Percentiles rank a stretch among this genome's conserved stretches.
These are phyloP conservation scores for Euphorbia schlechtendalii DNA, from an alignment of 441 rosid species.

Conservation along the genomic window DNA sequence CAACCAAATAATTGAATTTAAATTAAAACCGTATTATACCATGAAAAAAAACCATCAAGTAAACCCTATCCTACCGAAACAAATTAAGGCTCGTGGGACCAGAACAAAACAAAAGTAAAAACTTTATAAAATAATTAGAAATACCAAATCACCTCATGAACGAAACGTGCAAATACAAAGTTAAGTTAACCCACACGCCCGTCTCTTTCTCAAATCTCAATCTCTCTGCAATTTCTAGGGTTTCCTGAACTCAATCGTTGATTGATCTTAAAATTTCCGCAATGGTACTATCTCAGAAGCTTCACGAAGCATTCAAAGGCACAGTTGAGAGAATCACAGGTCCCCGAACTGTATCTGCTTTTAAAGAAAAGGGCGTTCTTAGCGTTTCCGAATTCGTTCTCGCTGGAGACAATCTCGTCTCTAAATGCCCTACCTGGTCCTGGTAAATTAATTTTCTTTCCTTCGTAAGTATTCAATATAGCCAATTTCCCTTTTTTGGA, in stretches of 20 bases:
- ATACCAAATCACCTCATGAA: neutral
- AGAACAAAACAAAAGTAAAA: neutral
- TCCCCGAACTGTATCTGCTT: constrained; percentile 89
- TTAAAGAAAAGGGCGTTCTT: constrained; percentile 95
- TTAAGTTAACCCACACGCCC: too few relatives aligned
- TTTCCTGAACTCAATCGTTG: neutral
- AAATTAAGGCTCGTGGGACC: neutral
- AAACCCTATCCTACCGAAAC: neutral
- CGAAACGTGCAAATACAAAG: too few relatives aligned
- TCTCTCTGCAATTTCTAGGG: constrained; percentile 14
- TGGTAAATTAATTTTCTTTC: constrained; percentile 41
- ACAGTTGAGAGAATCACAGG: constrained; percentile 91
- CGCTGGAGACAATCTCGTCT: constrained; percentile 96
- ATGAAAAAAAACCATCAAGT: too few relatives aligned
- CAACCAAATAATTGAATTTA: too few relatives aligned
- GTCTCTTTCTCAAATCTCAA: neutral
- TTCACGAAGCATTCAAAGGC: constrained; percentile 89
- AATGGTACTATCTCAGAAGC: constrained; percentile 67
- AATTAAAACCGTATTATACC: too few relatives aligned
- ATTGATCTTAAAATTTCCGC: neutral
- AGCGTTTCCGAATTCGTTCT: constrained; percentile 88
- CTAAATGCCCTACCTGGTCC: constrained; percentile 99
- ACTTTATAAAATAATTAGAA: too few relatives aligned
- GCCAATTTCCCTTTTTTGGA: neutral
- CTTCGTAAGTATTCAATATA: neutral